Evolutionary conservation across 164 flowering plant genomes (phyloP).

Genomic region (Amborella trichopoda): DNA sequence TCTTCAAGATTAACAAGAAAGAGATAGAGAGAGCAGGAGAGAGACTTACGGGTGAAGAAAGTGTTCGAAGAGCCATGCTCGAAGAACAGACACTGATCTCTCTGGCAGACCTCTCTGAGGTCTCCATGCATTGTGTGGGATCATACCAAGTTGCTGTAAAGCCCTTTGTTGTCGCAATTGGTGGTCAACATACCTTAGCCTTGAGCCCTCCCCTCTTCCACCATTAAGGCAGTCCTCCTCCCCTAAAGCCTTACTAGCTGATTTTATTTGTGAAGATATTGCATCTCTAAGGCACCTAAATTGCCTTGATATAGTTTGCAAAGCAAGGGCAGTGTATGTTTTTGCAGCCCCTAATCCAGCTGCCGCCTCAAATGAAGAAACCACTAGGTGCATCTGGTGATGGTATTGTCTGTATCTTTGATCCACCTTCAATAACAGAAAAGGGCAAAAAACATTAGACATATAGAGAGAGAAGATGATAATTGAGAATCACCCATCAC

Average conservation of each 20-base stretch:
- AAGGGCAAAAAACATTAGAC: too few relatives aligned
- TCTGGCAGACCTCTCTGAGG: conserved; percentile 98
- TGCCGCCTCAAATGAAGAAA: conserved; percentile 71
- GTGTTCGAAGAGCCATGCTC: conserved; percentile 99
- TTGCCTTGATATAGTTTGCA: conserved; percentile 85
- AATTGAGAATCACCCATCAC: too few relatives aligned
- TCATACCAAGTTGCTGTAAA: conserved; percentile 89
- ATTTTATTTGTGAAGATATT: conserved; percentile 51
- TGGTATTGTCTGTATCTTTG: conserved; percentile 94
- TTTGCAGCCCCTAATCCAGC: conserved; percentile 81
- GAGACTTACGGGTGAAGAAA: conserved; percentile 88
- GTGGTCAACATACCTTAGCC: conserved; percentile 71
- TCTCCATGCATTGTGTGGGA: conserved; percentile 97
- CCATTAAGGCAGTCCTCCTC: conserved; percentile 57
- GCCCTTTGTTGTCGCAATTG: conserved; percentile 84
- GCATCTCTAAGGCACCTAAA: conserved; percentile 86
- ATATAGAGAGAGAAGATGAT: too few relatives aligned
- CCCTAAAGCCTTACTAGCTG: conserved; percentile 56
- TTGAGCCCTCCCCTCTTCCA: conserved; percentile 40
- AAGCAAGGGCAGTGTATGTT: conserved; percentile 83
- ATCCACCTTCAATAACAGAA: conserved; percentile 88
- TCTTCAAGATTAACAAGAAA: neutral
- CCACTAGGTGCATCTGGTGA: conserved; percentile 88
- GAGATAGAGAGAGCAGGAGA: neutral
- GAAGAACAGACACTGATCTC: conserved; percentile 88